These are phyloP conservation scores for Astragalus membranaceus DNA, from an alignment of 306 rosid species.

Conservation along the genomic window DNA sequence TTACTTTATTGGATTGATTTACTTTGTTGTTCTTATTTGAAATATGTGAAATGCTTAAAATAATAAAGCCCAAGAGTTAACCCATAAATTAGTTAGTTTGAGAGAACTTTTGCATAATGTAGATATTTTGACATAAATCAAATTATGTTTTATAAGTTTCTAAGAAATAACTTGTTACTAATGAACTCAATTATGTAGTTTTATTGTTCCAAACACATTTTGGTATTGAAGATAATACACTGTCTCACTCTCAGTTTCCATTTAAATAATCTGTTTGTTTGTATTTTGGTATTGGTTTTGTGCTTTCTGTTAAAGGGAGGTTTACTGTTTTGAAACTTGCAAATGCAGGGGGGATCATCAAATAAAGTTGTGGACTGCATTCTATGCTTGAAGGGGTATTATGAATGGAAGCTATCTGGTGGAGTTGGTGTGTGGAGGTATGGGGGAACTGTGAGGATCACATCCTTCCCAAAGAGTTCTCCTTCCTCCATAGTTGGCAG, in stretches of 20 bases:
- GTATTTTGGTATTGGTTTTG: neutral
- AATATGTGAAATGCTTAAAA: neutral
- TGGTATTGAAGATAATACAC: too few species aligned
- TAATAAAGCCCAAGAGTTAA: neutral
- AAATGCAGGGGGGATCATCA: constrained; percentile 83
- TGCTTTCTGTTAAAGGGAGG: too few species aligned
- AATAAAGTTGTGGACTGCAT: constrained; percentile 95
- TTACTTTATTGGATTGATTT: neutral
- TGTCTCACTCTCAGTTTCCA: too few species aligned
- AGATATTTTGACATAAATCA: neutral
- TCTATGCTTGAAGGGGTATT: constrained; percentile 85
- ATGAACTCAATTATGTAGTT: neutral
- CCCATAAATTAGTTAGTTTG: neutral
- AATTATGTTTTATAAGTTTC: neutral
- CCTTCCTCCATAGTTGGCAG: constrained; percentile 62
- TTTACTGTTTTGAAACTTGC: constrained; percentile 12
- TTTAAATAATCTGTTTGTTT: neutral
- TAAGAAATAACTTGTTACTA: neutral
- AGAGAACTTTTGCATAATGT: neutral
- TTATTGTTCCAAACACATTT: neutral
- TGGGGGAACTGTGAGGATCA: constrained; percentile 94
- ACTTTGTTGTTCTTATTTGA: neutral
- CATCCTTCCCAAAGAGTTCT: constrained; percentile 64
- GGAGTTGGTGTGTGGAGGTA: constrained; percentile 98
- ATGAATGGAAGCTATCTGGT: constrained; percentile 90